phyloP scores from a whole-genome alignment of 257 asterid species.

The Anisodus acutangulus region DNA sequence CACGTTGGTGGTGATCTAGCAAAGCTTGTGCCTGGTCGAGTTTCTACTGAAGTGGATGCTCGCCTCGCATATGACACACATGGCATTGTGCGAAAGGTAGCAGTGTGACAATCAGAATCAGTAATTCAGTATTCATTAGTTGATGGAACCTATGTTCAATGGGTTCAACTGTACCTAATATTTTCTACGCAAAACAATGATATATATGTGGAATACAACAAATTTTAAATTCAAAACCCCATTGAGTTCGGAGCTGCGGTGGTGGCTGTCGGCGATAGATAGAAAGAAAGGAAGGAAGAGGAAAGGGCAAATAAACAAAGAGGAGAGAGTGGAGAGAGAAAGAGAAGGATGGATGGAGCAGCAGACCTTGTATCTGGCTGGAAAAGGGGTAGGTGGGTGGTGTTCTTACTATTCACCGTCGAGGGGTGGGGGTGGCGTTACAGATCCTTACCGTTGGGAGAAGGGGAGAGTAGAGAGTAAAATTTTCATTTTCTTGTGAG shows the following conservation, averaged over 20 bases:
- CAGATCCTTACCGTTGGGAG: too few relatives aligned
- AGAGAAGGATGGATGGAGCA: too few relatives aligned
- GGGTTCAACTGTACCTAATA: not conserved
- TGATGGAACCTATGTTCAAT: not conserved
- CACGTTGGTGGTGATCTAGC: constrained; percentile 93
- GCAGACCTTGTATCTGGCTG: too few relatives aligned
- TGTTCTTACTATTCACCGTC: too few relatives aligned
- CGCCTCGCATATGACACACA: constrained; percentile 93
- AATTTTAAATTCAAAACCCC: not conserved
- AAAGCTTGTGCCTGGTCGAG: constrained; percentile 95
- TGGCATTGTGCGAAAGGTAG: constrained; percentile 75
- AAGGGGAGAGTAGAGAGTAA: too few relatives aligned
- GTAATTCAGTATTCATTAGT: not conserved
- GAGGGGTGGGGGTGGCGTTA: too few relatives aligned
- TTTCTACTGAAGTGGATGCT: constrained; percentile 98
- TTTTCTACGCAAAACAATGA: not conserved
- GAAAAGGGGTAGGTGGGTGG: too few relatives aligned
- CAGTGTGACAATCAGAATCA: constrained; percentile 9
- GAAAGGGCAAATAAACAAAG: too few relatives aligned
- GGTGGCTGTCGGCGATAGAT: too few relatives aligned
- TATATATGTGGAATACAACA: not conserved
- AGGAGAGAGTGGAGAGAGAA: too few relatives aligned
- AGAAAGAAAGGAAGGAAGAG: too few relatives aligned
- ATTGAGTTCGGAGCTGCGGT: not conserved
- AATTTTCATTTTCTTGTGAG: too few relatives aligned